A percentile compares a stretch with the other conserved stretches of the same genome.
These are phyloP conservation scores for Ricinus communis DNA, from an alignment of 345 rosid species.

Conservation along the genomic window DNA sequence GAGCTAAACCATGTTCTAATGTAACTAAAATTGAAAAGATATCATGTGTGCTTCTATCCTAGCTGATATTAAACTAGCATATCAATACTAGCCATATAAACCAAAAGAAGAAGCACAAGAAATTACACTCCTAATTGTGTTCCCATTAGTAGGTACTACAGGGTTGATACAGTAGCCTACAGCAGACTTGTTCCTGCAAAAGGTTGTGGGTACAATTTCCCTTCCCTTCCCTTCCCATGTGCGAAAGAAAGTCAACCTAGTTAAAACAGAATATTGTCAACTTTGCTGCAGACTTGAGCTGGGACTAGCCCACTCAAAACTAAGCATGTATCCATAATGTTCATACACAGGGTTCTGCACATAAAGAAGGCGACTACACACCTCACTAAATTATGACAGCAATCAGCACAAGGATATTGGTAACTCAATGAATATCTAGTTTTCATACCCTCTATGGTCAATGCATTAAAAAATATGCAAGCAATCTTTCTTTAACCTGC, in stretches of 20 bases:
- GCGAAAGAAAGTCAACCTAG: background rate
- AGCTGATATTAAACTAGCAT: too few relatives aligned
- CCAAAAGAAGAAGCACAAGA: too few relatives aligned
- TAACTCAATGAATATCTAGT: background rate
- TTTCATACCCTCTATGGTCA: too few relatives aligned
- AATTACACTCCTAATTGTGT: background rate
- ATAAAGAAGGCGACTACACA: background rate
- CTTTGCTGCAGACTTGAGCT: too few relatives aligned
- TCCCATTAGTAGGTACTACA: background rate
- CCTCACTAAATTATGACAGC: background rate
- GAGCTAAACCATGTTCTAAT: too few relatives aligned
- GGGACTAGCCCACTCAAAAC: background rate
- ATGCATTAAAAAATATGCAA: too few relatives aligned
- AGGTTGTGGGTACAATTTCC: background rate
- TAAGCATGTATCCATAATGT: background rate
- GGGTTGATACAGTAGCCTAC: background rate
- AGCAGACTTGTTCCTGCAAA: background rate
- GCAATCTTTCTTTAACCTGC: too few relatives aligned
- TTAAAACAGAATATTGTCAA: background rate
- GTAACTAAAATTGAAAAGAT: too few relatives aligned
- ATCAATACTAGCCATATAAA: too few relatives aligned
- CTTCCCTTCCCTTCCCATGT: background rate
- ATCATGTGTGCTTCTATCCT: too few relatives aligned
- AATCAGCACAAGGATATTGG: background rate
- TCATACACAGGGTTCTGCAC: background rate